phyloP scores from a whole-genome alignment of 2,329 filamentous ascomycete genomes.

The Fusarium sp. region DNA sequence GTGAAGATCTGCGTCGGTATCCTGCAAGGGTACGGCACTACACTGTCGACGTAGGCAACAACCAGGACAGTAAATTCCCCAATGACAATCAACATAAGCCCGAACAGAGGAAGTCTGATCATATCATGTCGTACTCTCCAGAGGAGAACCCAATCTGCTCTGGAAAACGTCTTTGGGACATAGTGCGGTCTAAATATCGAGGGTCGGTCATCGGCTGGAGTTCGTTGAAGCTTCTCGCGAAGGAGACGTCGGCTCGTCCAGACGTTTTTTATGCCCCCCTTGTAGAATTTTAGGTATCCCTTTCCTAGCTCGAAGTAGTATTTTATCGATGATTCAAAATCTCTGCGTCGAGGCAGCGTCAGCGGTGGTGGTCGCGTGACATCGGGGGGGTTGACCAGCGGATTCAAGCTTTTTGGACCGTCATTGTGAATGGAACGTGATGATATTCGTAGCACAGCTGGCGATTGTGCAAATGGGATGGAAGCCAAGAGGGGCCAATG shows the following conservation, averaged over 20 bases:
- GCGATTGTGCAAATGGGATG: slow-evolving; percentile 2
- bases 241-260: slow-evolving; percentile 72
- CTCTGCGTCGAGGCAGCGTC: slow-evolving; percentile 66
- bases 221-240: slow-evolving; percentile 54
- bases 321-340: slow-evolving; percentile 47
- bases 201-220: slow-evolving; percentile 67
- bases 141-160: slow-evolving; percentile 78
- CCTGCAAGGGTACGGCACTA: slow-evolving; percentile 85
- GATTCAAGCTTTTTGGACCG: slow-evolving; percentile 48
- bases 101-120: slow-evolving; percentile 82
- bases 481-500: slow-evolving; percentile 31
- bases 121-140: slow-evolving; percentile 77
- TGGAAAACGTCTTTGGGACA: slow-evolving; percentile 58
- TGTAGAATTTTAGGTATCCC: slow-evolving; percentile 88
- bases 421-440: slow-evolving; percentile 44
- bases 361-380: slow-evolving; percentile 80
- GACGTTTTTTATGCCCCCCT: slow-evolving; percentile 81
- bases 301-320: slow-evolving; percentile 75
- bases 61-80: slow-evolving; percentile 89
- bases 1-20: slow-evolving; percentile 79
- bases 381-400: slow-evolving; percentile 74
- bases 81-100: slow-evolving; percentile 77
- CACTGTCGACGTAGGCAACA: slow-evolving; percentile 74
- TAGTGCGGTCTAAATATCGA: slow-evolving; percentile 52
- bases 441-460: slow-evolving; percentile 17